A percentile compares a stretch with the other conserved stretches of the same genome.
phyloP scores from a whole-genome alignment of 306 rosid species.

The Argentina anserina region DNA sequence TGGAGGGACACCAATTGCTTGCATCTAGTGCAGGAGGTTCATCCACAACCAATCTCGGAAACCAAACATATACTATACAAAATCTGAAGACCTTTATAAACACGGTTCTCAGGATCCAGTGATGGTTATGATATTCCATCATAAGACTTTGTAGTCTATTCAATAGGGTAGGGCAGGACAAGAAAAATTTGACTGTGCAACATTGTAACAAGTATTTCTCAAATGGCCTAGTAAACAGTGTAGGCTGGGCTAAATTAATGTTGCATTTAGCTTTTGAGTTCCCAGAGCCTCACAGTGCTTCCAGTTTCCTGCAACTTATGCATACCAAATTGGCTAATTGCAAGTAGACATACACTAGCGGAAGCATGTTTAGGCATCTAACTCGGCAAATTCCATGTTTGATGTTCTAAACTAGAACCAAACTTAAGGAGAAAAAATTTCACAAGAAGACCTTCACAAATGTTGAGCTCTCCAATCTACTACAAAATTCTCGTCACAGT shows the following conservation, averaged over 20 bases:
- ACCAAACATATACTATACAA: no score
- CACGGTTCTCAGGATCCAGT: no score
- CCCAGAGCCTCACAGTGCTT: neutral
- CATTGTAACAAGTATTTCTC: neutral
- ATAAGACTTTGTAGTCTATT: neutral
- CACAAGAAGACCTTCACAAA: constrained; percentile 34
- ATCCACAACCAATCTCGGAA: no score
- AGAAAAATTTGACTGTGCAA: neutral
- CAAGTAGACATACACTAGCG: neutral
- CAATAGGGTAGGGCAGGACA: neutral
- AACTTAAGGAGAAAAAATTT: neutral
- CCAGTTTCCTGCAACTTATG: neutral
- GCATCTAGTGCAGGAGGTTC: no score
- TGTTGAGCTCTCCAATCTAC: constrained; percentile 98
- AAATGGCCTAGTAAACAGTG: neutral
- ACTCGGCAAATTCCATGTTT: neutral
- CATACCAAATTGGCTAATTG: neutral
- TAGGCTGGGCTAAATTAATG: neutral
- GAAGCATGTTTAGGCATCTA: neutral
- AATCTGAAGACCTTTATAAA: no score
- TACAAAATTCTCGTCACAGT: constrained; percentile 63
- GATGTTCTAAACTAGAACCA: neutral
- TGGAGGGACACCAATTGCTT: no score
- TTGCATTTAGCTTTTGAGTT: neutral
- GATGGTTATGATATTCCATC: neutral